Base-by-base conservation (phyloP, 2,329 filamentous ascomycete species). In the Fusarium longipes region DNA sequence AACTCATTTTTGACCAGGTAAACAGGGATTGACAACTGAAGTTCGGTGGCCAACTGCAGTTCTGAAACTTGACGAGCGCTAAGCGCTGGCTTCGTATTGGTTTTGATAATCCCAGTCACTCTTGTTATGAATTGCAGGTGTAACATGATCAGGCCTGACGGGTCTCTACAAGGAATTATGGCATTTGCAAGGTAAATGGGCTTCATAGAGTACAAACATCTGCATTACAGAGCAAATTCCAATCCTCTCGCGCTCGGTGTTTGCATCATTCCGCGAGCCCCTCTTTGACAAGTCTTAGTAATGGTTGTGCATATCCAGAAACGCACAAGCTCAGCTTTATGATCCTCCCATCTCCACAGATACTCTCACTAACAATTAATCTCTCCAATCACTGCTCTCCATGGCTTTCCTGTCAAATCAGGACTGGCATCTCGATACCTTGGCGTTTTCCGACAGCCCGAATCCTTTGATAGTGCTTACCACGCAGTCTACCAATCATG, bases 391-490 rank as follows among this genome's bases (percentile, higher is more conserved):
- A 11, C 4, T 15, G 0, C 43, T 24, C 20, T 17, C 10, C 3
- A 22, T 1, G 8, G 2, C 6, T 3, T 29, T 47, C 38, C 36
- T 25, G 24, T 29, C 29, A 7, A 30, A 36, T 27, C 22, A 52
- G 52, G 52, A 57, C 44, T 59, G 49, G n/a, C 44, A 63, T 39
- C 60, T 40, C 50, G 61, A 24, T 45, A 57, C 60, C 65, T 70
- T 73, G 70, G 71, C 70, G 49, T 73, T 72, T 12, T n/a, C 70
- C 65, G 65, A 73, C 8, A 27, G 39, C 14, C 38, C 56, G 54
- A 56, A 61, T 45, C 25, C 45, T 20, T 35, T 18, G 6, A 58
- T 50, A 50, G 33, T 36, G 56, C 52, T 58, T 58, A 59, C 53
- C 6, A 8, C 5, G 18, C 20, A 18, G n/a, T 17, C 8, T 29